Evolutionary conservation across 306 rosid species (phyloP), one percentile per base, ranked within the genome.

Genomic region (Trifolium repens): DNA sequence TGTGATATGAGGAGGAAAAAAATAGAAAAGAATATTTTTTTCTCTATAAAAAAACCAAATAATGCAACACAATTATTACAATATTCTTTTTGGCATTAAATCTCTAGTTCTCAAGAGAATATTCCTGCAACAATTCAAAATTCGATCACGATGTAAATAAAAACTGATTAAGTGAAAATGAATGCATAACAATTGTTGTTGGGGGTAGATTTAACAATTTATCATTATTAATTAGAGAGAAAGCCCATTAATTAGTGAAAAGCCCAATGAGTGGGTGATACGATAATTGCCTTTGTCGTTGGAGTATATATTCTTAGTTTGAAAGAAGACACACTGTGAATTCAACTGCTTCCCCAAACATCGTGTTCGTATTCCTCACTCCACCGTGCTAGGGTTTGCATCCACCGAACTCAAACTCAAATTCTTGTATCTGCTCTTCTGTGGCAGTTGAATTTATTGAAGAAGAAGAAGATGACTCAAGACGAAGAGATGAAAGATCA

Each of bases 401-500:
- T 22, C 32, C 63, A 9, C 34, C 26, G 19, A 54, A 54, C 60
- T 54, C 61, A 9, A 54, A 9, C 61, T 55, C 61, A 55, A 55
- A 8, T 55, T 57, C 35, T 22, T 11, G 14, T 26, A n/a, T 52
- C 22, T 52, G 37, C 40, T 35, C 8, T 3, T 8, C 27, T 8
- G 4, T 53, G 10, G 5, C 0, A 16, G 4, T 17, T 53, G 12
- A 53, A 53, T 17, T 9, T 19, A 2, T 4, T 4, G 62, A 24
- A 57, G 62, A 24, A 22, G 15, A 24, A 55, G 78, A 77, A 69
- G 39, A 83, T 83, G 89, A 83, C 87, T 71, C 89, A 78, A 61
- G 89, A 86, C 60, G 78, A 80, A 34, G 89, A 86, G 42, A 86
- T 86, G 89, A 83, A 83, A 60, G 87, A 86, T 43, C 85, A 30